Evolutionary conservation across 192 early-diverging fungal species (phyloP).

Genomic region (Gryganskiella cystojenkinii): DNA sequence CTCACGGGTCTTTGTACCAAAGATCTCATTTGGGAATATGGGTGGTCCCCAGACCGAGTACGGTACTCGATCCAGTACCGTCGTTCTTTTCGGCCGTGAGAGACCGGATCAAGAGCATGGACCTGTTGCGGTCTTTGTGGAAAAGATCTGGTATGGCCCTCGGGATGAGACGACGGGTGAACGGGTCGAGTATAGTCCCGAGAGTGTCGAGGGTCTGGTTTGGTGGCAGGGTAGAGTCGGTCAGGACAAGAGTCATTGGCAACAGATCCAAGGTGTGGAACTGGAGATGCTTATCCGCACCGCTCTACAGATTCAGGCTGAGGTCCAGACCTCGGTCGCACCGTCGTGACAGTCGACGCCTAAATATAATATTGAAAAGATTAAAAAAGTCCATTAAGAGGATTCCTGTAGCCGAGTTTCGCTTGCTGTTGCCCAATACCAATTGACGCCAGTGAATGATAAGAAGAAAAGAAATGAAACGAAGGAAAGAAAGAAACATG

Average conservation of each 20-base stretch:
- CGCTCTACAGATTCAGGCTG: conserved; percentile 3
- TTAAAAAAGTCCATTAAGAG: too few species aligned
- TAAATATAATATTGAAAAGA: too few species aligned
- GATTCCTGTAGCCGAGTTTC: too few species aligned
- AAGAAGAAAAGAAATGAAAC: too few species aligned
- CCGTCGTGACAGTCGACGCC: too few species aligned
- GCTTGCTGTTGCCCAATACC: too few species aligned
- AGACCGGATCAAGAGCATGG: neutral
- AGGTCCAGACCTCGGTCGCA: too few species aligned
- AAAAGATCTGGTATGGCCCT: conserved; percentile 36
- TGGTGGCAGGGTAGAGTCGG: conserved; percentile 48
- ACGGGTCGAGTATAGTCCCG: neutral
- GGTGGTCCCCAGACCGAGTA: neutral
- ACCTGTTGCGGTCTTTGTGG: conserved; percentile 34
- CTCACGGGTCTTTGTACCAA: conserved; percentile 37
- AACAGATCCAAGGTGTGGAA: conserved; percentile 16
- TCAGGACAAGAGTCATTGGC: conserved; percentile 21
- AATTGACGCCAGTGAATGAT: too few species aligned
- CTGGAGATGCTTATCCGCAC: conserved; percentile 16
- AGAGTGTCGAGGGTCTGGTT: conserved; percentile 22
- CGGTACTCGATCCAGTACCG: conserved; percentile 35
- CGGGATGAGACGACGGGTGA: conserved; percentile 4
- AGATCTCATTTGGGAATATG: neutral
- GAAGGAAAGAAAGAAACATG: too few species aligned
- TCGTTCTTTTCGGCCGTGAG: conserved; percentile 36